phyloP scores from a whole-genome alignment of 805 yeast genomes.

The Starmerella floris region DNA sequence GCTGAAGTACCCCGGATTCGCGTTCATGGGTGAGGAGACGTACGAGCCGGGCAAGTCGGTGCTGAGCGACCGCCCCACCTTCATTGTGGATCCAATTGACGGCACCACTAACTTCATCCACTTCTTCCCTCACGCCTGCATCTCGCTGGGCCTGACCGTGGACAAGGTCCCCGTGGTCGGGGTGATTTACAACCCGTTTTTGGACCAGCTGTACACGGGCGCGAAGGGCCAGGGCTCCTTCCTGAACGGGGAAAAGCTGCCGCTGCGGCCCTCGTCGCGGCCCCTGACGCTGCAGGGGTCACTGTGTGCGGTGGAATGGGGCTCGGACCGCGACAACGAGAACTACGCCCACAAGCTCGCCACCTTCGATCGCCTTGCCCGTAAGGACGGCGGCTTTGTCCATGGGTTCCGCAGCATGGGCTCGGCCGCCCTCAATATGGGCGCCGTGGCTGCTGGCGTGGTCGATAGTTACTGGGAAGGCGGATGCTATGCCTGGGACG shows the following conservation, averaged over 20 bases:
- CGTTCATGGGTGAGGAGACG: conserved; percentile 51
- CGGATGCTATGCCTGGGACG: conserved; percentile 60
- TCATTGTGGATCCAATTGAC: conserved; percentile 52
- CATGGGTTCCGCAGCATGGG: conserved; percentile 53
- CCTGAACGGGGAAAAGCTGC: conserved; percentile 35
- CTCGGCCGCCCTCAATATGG: conserved; percentile 50
- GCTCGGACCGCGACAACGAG: conserved; percentile 42
- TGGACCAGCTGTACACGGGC: conserved; percentile 41
- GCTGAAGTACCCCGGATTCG: conserved; percentile 35
- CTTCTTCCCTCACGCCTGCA: conserved; percentile 48
- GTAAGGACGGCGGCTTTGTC: conserved; percentile 41
- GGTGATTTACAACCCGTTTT: conserved; percentile 50
- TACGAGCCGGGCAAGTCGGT: conserved; percentile 37
- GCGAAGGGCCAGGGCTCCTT: conserved; percentile 44
- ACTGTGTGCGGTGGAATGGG: conserved; percentile 47
- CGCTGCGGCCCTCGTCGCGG: conserved; percentile 27
- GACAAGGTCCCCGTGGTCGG: conserved; percentile 43
- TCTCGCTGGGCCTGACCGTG: conserved; percentile 45
- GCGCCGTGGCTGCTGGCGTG: conserved; percentile 45
- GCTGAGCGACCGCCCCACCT: conserved; percentile 42
- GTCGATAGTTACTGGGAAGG: conserved; percentile 58
- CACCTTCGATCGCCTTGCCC: conserved; percentile 37
- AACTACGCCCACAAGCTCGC: conserved; percentile 39
- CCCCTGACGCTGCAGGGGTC: conserved; percentile 38
- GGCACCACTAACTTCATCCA: conserved; percentile 57